These are phyloP conservation scores for Tetrahymena thermophila DNA, from an alignment of 73 alveolate genomes.

Conservation along the genomic window DNA sequence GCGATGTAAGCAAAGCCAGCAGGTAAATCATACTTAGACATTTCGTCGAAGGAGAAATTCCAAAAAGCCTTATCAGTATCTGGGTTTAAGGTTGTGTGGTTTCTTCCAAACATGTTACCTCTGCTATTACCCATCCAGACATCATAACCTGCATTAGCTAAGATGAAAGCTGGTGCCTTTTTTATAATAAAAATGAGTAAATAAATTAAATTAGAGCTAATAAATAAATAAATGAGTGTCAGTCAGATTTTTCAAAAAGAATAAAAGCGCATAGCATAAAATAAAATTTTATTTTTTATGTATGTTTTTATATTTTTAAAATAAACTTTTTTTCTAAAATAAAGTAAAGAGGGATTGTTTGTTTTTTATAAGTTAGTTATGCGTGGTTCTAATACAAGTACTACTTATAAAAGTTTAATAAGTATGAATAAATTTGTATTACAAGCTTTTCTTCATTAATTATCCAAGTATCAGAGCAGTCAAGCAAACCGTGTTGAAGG, in stretches of 20 bases:
- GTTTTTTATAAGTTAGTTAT: no score
- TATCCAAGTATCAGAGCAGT: slow-evolving; percentile 75
- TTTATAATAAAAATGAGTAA: background rate
- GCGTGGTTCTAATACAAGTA: background rate
- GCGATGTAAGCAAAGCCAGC: slow-evolving; percentile 74
- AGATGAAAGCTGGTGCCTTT: slow-evolving; percentile 73
- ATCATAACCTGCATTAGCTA: slow-evolving; percentile 74
- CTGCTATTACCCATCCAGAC: slow-evolving; percentile 91
- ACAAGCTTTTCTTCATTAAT: slow-evolving; percentile 62
- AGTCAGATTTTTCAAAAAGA: background rate
- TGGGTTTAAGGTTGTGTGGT: slow-evolving; percentile 47
- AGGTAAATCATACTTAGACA: slow-evolving; percentile 86
- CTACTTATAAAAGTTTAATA: background rate
- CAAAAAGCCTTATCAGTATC: slow-evolving; percentile 59
- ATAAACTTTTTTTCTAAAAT: background rate
- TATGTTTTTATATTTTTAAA: no score
- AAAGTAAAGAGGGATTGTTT: background rate
- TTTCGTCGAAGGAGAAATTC: slow-evolving; percentile 84
- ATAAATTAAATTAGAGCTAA: background rate
- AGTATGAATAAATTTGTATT: background rate
- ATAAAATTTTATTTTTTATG: background rate
- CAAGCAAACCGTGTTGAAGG: slow-evolving; percentile 89
- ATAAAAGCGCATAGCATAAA: background rate
- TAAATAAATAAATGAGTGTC: no score
- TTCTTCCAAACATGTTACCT: slow-evolving; percentile 59